A percentile compares a stretch with the other conserved stretches of the same genome.
phyloP scores from a whole-genome alignment of 1,284 basidiomycete genomes.

The Cutaneotrichosporon daszewskae region DNA sequence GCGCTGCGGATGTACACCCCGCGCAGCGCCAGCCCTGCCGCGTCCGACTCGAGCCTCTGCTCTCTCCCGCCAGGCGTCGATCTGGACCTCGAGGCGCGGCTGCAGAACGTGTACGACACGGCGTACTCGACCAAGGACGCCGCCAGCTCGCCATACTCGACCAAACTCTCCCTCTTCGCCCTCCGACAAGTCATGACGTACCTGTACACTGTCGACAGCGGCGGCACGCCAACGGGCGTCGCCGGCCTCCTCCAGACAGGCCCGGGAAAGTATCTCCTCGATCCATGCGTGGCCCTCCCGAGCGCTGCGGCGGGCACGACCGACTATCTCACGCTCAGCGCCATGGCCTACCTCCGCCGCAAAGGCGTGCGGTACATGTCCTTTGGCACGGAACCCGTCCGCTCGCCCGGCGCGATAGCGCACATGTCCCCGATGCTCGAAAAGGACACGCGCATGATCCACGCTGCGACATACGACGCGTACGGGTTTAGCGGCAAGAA shows the following conservation, averaged over 20 bases:
- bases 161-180: constrained; percentile 14
- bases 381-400: constrained; percentile 13
- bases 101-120: constrained; percentile 12
- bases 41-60: too few species aligned
- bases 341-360: constrained; percentile 12
- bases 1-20: constrained; percentile 10
- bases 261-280: constrained; percentile 7
- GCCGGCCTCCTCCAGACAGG: constrained; percentile 9
- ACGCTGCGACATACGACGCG: constrained; percentile 10
- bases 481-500: constrained; percentile 15
- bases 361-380: constrained; percentile 6
- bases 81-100: constrained; percentile 8
- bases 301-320: constrained; percentile 7
- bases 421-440: constrained; percentile 2
- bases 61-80: too few species aligned
- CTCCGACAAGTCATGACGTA: constrained; percentile 10
- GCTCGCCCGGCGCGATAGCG: not conserved
- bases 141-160: constrained; percentile 9
- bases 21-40: constrained; percentile 1
- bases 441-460: constrained; percentile 7
- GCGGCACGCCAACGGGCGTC: constrained; percentile 5
- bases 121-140: constrained; percentile 10
- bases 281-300: constrained; percentile 9
- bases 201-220: constrained; percentile 7
- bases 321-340: constrained; percentile 11